A percentile compares a stretch with the other conserved stretches of the same genome.
Conservation (phyloP, 805 yeast genomes). For the Candida yuanshanica region DNA sequence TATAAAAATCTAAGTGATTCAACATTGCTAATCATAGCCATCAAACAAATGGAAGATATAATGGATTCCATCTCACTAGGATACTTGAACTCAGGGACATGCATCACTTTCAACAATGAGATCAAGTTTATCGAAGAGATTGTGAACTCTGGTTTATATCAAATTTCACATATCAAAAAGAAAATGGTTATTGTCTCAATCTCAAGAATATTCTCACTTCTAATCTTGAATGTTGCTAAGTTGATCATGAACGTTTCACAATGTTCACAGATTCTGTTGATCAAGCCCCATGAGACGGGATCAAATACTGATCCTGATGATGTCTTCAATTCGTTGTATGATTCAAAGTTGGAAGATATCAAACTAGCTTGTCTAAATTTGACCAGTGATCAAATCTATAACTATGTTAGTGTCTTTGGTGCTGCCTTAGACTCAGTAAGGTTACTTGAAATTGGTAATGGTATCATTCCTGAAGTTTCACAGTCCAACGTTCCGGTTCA, state of each 20-base stretch:
- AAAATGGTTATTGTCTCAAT: slow-evolving; percentile 31
- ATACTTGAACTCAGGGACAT: slow-evolving; percentile 20
- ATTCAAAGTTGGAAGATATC: slow-evolving; percentile 19
- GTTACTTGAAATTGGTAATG: slow-evolving; percentile 35
- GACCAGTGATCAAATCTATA: slow-evolving; percentile 24
- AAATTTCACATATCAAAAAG: slow-evolving; percentile 21
- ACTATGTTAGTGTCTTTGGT: slow-evolving; percentile 26
- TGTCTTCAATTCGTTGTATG: slow-evolving; percentile 22
- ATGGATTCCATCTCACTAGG: slow-evolving; percentile 29
- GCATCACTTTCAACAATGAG: slow-evolving; percentile 21
- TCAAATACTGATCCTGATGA: slow-evolving; percentile 23
- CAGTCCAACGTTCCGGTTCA: slow-evolving; percentile 15
- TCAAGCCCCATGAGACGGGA: slow-evolving; percentile 29
- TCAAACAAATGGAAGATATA: slow-evolving; percentile 28
- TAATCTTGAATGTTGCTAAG: slow-evolving; percentile 26
- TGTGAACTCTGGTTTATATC: slow-evolving; percentile 15
- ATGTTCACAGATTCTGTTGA: slow-evolving; percentile 30
- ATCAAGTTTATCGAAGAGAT: slow-evolving; percentile 19
- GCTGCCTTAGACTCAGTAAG: slow-evolving; percentile 28
- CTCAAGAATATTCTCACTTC: slow-evolving; percentile 27
- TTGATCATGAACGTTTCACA: slow-evolving; percentile 25
- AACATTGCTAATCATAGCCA: slow-evolving; percentile 24
- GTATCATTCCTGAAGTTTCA: slow-evolving; percentile 25
- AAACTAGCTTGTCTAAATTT: slow-evolving; percentile 10
- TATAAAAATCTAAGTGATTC: slow-evolving; percentile 23